A percentile compares a stretch with the other conserved stretches of the same genome.
phyloP scores from a whole-genome alignment of 768 basidiomycete species.

The Termitomyces heimii region DNA sequence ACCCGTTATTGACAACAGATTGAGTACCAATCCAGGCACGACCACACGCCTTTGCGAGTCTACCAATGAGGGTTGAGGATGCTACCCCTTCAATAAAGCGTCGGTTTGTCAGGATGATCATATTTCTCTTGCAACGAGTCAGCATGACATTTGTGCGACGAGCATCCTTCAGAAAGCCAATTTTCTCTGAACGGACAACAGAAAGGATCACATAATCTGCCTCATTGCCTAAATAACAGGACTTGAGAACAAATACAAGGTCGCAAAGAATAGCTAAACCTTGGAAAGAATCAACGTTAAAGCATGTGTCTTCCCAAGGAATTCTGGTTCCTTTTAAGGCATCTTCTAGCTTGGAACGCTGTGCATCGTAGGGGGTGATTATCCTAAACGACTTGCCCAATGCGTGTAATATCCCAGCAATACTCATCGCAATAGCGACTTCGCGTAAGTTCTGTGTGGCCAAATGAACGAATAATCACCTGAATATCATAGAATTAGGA shows the following conservation, averaged over 20 bases:
- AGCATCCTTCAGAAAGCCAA: slow-evolving; percentile 56
- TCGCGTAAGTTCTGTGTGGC: slow-evolving; percentile 47
- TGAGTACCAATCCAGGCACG: slow-evolving; percentile 14
- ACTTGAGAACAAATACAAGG: not conserved
- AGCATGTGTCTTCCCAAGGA: slow-evolving; percentile 54
- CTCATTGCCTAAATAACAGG: slow-evolving; percentile 53
- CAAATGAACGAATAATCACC: not conserved
- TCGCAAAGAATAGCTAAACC: slow-evolving; percentile 30
- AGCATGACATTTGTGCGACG: slow-evolving; percentile 77
- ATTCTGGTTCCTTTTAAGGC: slow-evolving; percentile 40
- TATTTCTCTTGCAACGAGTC: slow-evolving; percentile 60
- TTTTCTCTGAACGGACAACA: slow-evolving; percentile 51
- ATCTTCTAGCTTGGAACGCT: slow-evolving; percentile 48
- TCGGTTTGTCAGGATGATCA: slow-evolving; percentile 56
- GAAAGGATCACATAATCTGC: slow-evolving; percentile 70
- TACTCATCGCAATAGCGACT: slow-evolving; percentile 34
- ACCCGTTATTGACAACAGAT: slow-evolving; percentile 5
- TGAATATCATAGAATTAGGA: not conserved
- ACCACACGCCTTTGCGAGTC: slow-evolving; percentile 17
- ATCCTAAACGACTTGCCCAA: slow-evolving; percentile 43
- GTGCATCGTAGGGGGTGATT: slow-evolving; percentile 74
- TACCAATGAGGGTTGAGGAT: slow-evolving; percentile 25
- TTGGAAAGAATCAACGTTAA: slow-evolving; percentile 79
- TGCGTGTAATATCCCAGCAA: slow-evolving; percentile 25
- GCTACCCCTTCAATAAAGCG: slow-evolving; percentile 40